Evolutionary conservation across 352 stramenopile species (phyloP).

Genomic region (Pythium utonaiense): DNA sequence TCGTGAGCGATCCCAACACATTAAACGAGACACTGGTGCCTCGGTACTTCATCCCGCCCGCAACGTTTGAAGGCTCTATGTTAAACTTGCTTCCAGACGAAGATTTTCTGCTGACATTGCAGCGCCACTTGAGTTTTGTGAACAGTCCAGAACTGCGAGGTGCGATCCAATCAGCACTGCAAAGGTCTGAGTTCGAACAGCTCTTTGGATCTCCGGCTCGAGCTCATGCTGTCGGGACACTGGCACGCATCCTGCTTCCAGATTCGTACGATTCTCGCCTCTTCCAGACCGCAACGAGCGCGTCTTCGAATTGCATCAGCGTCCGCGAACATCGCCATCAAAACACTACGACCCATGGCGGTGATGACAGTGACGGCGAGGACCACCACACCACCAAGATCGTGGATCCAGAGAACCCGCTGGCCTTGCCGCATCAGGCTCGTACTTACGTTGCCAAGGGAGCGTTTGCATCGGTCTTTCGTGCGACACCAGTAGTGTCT

Average conservation of each 20-base stretch:
- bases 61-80: conserved; percentile 14
- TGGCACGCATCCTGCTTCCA: conserved; percentile 39
- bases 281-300: conserved; percentile 20
- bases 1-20: conserved; percentile 22
- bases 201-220: conserved; percentile 14
- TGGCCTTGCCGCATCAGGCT: background rate
- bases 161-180: conserved; percentile 22
- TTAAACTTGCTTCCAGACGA: conserved; percentile 13
- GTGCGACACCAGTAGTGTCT: background rate
- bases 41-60: conserved; percentile 25
- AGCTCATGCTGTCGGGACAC: conserved; percentile 19
- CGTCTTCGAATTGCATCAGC: background rate
- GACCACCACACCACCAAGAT: background rate
- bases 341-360: background rate
- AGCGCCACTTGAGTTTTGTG: conserved; percentile 30
- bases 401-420: background rate
- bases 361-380: background rate
- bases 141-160: conserved; percentile 7
- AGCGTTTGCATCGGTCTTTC: conserved; percentile 14
- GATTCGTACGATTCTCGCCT: conserved; percentile 36
- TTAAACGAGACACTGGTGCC: conserved; percentile 15
- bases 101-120: conserved; percentile 44
- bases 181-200: conserved; percentile 12
- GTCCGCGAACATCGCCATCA: background rate
- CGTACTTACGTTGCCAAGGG: conserved; percentile 12